phyloP scores from a whole-genome alignment of 306 rosid species.

The Arachis hypogaea region DNA sequence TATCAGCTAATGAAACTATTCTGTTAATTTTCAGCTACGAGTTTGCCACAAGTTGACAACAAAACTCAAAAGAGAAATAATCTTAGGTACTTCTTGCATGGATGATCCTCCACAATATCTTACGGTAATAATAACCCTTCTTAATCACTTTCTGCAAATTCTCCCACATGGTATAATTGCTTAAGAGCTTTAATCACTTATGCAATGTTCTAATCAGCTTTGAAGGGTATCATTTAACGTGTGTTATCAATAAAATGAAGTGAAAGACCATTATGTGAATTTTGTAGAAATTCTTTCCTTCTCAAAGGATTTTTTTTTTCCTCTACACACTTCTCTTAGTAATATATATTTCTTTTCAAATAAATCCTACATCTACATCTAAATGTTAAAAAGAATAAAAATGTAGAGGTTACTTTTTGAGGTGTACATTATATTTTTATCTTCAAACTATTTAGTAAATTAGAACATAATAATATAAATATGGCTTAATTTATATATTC shows the following conservation, averaged over 20 bases:
- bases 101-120: slow-evolving; percentile 77
- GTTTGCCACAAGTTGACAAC: slow-evolving; percentile 90
- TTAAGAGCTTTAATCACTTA: slow-evolving; percentile 1
- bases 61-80: slow-evolving; percentile 80
- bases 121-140: slow-evolving; percentile 64
- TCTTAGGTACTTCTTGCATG: slow-evolving; percentile 79
- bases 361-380: too few relatives aligned
- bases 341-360: too few relatives aligned
- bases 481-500: too few relatives aligned
- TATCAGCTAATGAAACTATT: slow-evolving; percentile 25
- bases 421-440: too few relatives aligned
- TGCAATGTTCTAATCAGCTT: slow-evolving; percentile 18
- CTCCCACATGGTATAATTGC: background rate
- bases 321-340: too few relatives aligned
- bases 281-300: too few relatives aligned
- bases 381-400: too few relatives aligned
- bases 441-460: too few relatives aligned
- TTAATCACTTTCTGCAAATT: slow-evolving; percentile 19
- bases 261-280: too few relatives aligned
- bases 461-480: too few relatives aligned
- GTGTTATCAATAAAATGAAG: background rate
- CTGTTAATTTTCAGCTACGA: slow-evolving; percentile 69
- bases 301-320: too few relatives aligned
- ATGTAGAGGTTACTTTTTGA: too few relatives aligned
- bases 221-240: background rate